These are phyloP conservation scores for Penicillium silybi DNA, from an alignment of 495 filamentous ascomycete genomes.

Conservation along the genomic window DNA sequence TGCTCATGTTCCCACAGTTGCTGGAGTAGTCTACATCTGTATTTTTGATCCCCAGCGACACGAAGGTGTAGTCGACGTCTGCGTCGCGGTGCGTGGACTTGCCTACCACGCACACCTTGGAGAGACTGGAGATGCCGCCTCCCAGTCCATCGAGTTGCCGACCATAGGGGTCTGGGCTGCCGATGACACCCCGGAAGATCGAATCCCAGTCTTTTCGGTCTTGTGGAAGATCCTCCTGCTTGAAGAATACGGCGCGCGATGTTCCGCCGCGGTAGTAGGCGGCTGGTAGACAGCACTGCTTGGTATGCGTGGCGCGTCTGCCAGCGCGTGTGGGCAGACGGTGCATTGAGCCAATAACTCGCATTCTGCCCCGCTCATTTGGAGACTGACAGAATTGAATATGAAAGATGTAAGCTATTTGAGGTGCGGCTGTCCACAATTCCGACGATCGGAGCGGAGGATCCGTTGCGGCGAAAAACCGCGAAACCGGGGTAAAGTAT, in stretches of 20 bases:
- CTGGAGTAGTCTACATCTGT: conserved; percentile 58
- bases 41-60: conserved; percentile 60
- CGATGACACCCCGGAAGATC: conserved; percentile 61
- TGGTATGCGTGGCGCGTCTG: neutral
- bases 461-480: neutral
- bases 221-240: conserved; percentile 47
- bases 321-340: neutral
- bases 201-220: conserved; percentile 45
- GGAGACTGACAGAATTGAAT: neutral
- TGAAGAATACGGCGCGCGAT: conserved; percentile 64
- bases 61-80: conserved; percentile 72
- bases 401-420: neutral
- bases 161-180: conserved; percentile 64
- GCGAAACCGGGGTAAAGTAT: neutral
- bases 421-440: neutral
- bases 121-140: conserved; percentile 63
- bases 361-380: neutral
- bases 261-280: conserved; percentile 73
- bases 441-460: neutral
- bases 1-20: conserved; percentile 73
- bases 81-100: conserved; percentile 43
- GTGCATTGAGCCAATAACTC: neutral
- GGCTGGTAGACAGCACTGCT: conserved; percentile 49
- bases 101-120: conserved; percentile 65
- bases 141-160: conserved; percentile 72